These are phyloP conservation scores for Butyriboletus loyo DNA, from an alignment of 768 basidiomycete genomes.

Conservation along the genomic window DNA sequence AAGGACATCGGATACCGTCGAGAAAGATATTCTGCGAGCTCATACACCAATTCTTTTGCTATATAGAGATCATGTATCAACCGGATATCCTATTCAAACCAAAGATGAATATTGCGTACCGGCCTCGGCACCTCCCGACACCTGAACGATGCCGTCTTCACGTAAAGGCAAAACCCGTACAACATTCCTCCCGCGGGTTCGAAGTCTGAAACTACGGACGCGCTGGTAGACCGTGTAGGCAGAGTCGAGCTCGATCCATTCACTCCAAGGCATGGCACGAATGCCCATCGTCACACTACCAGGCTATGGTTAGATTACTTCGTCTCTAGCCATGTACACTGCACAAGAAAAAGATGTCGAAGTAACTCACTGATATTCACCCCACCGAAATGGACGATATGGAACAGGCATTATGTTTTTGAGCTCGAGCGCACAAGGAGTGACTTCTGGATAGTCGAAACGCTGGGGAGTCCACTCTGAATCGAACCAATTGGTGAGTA, in stretches of 20 bases:
- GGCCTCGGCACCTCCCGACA: conserved; percentile 31
- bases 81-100: not conserved
- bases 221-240: conserved; percentile 52
- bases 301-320: conserved; percentile 2
- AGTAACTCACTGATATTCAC: conserved; percentile 55
- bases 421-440: conserved; percentile 38
- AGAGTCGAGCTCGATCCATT: conserved; percentile 73
- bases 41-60: conserved; percentile 68
- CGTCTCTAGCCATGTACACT: not conserved
- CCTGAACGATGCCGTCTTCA: conserved; percentile 39
- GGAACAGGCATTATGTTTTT: conserved; percentile 51
- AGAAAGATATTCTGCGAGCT: conserved; percentile 64
- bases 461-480: conserved; percentile 52
- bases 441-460: conserved; percentile 52
- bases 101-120: conserved; percentile 11
- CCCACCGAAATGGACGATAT: conserved; percentile 64
- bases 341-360: not conserved
- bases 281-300: conserved; percentile 67
- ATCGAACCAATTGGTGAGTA: not conserved
- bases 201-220: conserved; percentile 54
- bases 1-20: conserved; percentile 61
- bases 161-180: conserved; percentile 43
- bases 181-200: conserved; percentile 45
- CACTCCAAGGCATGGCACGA: conserved; percentile 61
- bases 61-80: not conserved